These are phyloP conservation scores for Calocera viscosa DNA, from an alignment of 768 basidiomycete genomes.

Conservation along the genomic window DNA sequence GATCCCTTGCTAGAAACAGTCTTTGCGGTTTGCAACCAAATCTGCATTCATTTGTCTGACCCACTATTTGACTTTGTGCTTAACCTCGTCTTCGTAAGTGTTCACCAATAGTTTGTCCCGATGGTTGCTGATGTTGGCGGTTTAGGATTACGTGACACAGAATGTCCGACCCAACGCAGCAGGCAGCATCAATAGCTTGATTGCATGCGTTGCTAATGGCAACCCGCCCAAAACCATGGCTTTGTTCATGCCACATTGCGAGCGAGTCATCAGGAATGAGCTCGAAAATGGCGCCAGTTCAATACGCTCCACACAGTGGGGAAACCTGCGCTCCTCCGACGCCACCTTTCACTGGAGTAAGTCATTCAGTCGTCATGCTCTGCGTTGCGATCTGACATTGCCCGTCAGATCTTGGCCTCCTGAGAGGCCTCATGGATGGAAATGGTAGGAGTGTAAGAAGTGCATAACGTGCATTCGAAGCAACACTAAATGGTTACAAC, in stretches of 20 bases:
- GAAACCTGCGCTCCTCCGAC: slow-evolving; percentile 42
- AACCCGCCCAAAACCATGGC: slow-evolving; percentile 26
- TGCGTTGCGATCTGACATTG: slow-evolving; percentile 8
- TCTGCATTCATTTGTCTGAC: slow-evolving; percentile 45
- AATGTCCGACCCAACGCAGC: slow-evolving; percentile 30
- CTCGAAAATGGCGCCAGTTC: slow-evolving; percentile 39
- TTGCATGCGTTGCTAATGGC: slow-evolving; percentile 28
- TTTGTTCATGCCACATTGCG: slow-evolving; percentile 28
- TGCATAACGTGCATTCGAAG: background rate
- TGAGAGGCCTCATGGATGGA: slow-evolving; percentile 51
- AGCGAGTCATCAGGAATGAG: slow-evolving; percentile 26
- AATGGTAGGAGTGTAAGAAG: slow-evolving; percentile 6
- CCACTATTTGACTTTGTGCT: slow-evolving; percentile 25
- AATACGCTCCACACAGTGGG: slow-evolving; percentile 26
- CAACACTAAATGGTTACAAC: slow-evolving; percentile 9
- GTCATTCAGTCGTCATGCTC: slow-evolving; percentile 19
- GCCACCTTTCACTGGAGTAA: slow-evolving; percentile 80
- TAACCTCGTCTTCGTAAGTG: slow-evolving; percentile 24
- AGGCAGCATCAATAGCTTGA: slow-evolving; percentile 29
- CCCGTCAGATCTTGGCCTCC: slow-evolving; percentile 50
- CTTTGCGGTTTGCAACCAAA: slow-evolving; percentile 59
- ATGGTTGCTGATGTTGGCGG: no score
- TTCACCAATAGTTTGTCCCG: no score
- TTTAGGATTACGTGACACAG: slow-evolving; percentile 25
- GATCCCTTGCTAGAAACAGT: slow-evolving; percentile 69